Evolutionary conservation across 441 rosid genomes (phyloP).

Genomic region (Pelargonium myrrhifolium): DNA sequence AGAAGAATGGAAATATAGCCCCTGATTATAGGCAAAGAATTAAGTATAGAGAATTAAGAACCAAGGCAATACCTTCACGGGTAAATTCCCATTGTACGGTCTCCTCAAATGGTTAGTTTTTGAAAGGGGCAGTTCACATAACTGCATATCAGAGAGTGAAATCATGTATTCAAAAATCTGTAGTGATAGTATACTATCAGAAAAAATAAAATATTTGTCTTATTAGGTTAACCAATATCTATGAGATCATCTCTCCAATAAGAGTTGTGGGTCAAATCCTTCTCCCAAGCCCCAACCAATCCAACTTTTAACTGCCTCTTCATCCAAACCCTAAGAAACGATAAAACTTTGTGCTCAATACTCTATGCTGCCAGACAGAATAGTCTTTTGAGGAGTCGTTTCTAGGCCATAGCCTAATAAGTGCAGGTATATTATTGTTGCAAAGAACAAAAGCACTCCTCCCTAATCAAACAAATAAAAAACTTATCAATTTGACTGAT

Average conservation of each 20-base stretch:
- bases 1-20: too few relatives aligned
- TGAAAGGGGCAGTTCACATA: constrained; percentile 90
- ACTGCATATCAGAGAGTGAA: constrained; percentile 41
- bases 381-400: background rate
- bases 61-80: constrained; percentile 66
- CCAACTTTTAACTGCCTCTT: background rate
- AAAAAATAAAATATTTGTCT: background rate
- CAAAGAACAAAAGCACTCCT: background rate
- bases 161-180: constrained; percentile 22
- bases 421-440: background rate
- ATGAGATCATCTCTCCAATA: background rate
- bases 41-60: background rate
- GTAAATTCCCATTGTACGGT: constrained; percentile 92
- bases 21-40: background rate
- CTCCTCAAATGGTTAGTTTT: constrained; percentile 91
- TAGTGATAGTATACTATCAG: background rate
- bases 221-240: background rate
- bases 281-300: background rate
- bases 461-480: background rate
- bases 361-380: background rate
- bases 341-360: background rate
- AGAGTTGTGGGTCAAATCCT: background rate
- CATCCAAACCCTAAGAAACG: background rate
- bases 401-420: background rate
- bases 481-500: background rate